Evolutionary conservation across 441 rosid genomes (phyloP), one percentile per base, ranked within the genome.

Genomic region (Populus trichocarpa): DNA sequence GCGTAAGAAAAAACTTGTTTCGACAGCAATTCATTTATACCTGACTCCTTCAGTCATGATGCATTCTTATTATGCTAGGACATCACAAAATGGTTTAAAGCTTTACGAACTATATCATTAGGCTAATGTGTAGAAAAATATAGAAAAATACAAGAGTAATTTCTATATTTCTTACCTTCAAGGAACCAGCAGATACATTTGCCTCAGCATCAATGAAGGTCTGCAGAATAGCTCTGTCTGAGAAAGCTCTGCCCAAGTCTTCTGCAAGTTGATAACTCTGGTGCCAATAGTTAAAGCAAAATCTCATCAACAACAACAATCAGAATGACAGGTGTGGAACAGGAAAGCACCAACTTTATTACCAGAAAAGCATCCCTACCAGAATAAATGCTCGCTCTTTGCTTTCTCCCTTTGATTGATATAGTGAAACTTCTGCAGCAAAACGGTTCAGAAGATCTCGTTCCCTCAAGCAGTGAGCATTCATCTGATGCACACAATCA

Each of bases 181-280:
- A 69, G 36, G 93, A 75, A 79, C 89, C 87, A 68, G 77, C 35
- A 38, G 91, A 72, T 67, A 85, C 81, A 70, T 87, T 84, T 81
- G 82, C 86, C 79, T 94, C 98, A 14, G 89, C 84, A 72, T 90
- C 89, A 28, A 90, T 46, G 75, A 91, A 85, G 71, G 82, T 90
- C 83, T 91, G 90, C 69, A 94, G 80, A 76, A 89, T 88, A 71
- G 89, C 76, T 82, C 91, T 80, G 77, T 96, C 99, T 26, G 98
- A 84, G 83, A 92, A 96, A 77, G 98, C 99, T 88, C 89, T 89
- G 69, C 93, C 96, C 75, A 96, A 79, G 86, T 96, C 99, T 83
- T 91, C 96, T 36, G 97, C 97, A 35, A 92, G 92, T 85, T 90
- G 90, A 83, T 94, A 89, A 81, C 84, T 84, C 98, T 96, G 88